These are phyloP conservation scores for Pholiota conissans DNA, from an alignment of 768 basidiomycete species.

Conservation along the genomic window DNA sequence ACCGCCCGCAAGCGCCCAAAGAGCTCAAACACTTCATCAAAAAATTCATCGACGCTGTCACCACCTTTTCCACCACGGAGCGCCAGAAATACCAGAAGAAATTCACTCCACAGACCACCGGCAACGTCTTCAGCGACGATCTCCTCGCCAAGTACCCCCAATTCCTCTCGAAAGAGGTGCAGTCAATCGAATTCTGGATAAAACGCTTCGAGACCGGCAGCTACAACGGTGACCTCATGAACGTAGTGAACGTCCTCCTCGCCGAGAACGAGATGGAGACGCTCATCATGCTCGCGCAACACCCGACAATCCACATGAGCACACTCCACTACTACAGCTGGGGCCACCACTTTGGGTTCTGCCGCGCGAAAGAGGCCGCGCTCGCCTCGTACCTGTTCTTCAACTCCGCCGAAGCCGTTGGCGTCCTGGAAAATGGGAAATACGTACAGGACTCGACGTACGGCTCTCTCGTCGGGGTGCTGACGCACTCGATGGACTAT, in stretches of 20 bases:
- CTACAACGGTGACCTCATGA: constrained; percentile 27
- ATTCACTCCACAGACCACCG: constrained; percentile 13
- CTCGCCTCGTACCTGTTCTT: constrained; percentile 35
- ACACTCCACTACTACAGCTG: constrained; percentile 25
- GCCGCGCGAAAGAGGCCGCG: constrained; percentile 28
- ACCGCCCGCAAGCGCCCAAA: constrained; percentile 15
- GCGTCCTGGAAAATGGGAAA: constrained; percentile 23
- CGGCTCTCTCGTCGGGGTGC: constrained; percentile 12
- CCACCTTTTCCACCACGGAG: constrained; percentile 35
- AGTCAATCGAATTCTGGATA: constrained; percentile 35
- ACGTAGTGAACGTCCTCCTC: constrained; percentile 36
- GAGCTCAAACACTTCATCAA: constrained; percentile 34
- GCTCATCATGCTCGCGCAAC: constrained; percentile 36
- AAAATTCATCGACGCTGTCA: constrained; percentile 27
- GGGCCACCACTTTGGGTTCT: constrained; percentile 35
- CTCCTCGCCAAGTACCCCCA: constrained; percentile 28
- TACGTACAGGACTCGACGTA: constrained; percentile 26
- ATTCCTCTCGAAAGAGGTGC: constrained; percentile 28
- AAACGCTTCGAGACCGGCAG: constrained; percentile 21
- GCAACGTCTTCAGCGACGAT: constrained; percentile 31
- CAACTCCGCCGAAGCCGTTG: constrained; percentile 33
- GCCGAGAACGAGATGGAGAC: constrained; percentile 30
- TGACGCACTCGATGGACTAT: constrained; percentile 23
- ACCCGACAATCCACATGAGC: constrained; percentile 30
- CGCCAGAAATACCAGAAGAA: constrained; percentile 29